These are phyloP conservation scores for Penicillium parvum DNA, from an alignment of 495 filamentous ascomycete genomes.

Conservation along the genomic window DNA sequence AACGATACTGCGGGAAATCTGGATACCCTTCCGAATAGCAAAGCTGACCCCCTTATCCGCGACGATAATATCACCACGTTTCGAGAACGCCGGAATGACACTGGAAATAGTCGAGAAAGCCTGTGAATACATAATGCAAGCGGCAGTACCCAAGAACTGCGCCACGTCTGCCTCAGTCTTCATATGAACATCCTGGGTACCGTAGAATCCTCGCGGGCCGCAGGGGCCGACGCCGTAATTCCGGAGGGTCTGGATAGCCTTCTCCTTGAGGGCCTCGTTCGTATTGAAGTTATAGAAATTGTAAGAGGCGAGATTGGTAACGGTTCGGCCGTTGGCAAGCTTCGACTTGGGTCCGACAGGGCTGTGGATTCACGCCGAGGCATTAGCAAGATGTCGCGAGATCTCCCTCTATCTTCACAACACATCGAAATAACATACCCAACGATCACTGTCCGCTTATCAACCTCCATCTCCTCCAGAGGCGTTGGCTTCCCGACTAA, in stretches of 20 bases:
- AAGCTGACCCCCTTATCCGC: slow-evolving; percentile 95
- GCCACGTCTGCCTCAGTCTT: slow-evolving; percentile 94
- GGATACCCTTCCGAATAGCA: slow-evolving; percentile 87
- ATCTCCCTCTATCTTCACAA: background rate
- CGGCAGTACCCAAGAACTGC: slow-evolving; percentile 74
- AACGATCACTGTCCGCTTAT: slow-evolving; percentile 79
- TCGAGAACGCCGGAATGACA: slow-evolving; percentile 94
- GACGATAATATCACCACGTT: slow-evolving; percentile 96
- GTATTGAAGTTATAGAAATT: slow-evolving; percentile 96
- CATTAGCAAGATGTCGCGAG: slow-evolving; percentile 15
- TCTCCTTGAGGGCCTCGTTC: slow-evolving; percentile 88
- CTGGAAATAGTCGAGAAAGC: slow-evolving; percentile 90
- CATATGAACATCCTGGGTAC: slow-evolving; percentile 97
- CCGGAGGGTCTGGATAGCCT: slow-evolving; percentile 87
- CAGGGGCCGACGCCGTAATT: slow-evolving; percentile 96
- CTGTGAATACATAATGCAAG: slow-evolving; percentile 92
- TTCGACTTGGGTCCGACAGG: slow-evolving; percentile 88
- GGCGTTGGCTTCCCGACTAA: slow-evolving; percentile 67
- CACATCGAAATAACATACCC: slow-evolving; percentile 52
- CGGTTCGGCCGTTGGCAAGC: slow-evolving; percentile 81
- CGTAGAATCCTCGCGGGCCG: slow-evolving; percentile 95
- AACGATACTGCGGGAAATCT: slow-evolving; percentile 86
- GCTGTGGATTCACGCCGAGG: slow-evolving; percentile 38
- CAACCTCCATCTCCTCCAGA: slow-evolving; percentile 75
- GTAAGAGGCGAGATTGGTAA: slow-evolving; percentile 86